These are phyloP conservation scores for Colletotrichum australisinense DNA, from an alignment of 2,329 filamentous ascomycete species.

Conservation along the genomic window DNA sequence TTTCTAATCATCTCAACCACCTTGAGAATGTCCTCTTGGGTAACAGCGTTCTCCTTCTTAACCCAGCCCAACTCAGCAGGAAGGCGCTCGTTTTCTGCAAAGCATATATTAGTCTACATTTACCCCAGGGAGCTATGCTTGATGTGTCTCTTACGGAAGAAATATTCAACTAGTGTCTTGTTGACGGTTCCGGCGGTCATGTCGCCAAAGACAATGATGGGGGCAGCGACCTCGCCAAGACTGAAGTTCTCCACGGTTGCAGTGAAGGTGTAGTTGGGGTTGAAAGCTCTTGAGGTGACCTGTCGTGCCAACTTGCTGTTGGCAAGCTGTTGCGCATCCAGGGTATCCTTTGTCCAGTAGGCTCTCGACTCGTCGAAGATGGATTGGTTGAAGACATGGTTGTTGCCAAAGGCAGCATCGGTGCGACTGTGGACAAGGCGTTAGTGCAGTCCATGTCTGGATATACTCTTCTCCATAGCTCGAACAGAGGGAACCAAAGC, in stretches of 20 bases:
- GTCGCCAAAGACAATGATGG: constrained; percentile 62
- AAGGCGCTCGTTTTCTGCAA: constrained; percentile 29
- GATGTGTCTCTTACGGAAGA: constrained; percentile 53
- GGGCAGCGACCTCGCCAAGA: constrained; percentile 61
- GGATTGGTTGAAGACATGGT: constrained; percentile 62
- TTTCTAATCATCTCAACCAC: constrained; percentile 25
- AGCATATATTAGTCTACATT: not conserved
- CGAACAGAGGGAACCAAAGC: too few species aligned
- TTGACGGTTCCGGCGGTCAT: constrained; percentile 51
- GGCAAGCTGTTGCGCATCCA: constrained; percentile 55
- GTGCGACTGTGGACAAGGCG: constrained; percentile 47
- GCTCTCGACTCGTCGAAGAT: constrained; percentile 57
- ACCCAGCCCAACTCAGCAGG: constrained; percentile 29
- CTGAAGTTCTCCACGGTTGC: constrained; percentile 55
- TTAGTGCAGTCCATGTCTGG: too few species aligned
- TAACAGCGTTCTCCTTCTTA: constrained; percentile 2
- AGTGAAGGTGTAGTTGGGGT: constrained; percentile 61
- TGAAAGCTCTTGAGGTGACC: constrained; percentile 55
- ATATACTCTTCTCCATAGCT: too few species aligned
- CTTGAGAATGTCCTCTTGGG: constrained; percentile 10
- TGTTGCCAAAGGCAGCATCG: constrained; percentile 62
- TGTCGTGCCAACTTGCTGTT: constrained; percentile 58
- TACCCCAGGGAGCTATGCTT: not conserved
- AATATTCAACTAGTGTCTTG: constrained; percentile 54
- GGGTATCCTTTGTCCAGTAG: constrained; percentile 57